Percentiles rank a stretch among this genome's conserved stretches.
Conservation (phyloP, 2,329 filamentous ascomycete genomes). For the Tolypocladium sp. region DNA sequence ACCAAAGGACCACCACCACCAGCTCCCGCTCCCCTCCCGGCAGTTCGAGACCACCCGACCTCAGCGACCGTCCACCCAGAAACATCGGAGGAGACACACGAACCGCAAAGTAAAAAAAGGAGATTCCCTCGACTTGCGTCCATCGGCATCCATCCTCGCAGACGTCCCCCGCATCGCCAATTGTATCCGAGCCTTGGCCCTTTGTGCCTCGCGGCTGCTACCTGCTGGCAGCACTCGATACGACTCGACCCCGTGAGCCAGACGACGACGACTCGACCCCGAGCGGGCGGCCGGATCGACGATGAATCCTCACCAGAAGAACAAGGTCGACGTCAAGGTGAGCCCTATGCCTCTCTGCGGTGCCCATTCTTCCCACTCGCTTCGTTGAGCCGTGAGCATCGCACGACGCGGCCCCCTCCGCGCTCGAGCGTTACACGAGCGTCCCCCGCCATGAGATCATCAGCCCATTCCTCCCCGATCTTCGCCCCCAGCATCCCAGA, state of each 20-base stretch:
- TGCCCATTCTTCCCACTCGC: not conserved
- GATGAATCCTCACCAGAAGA: conserved; percentile 97
- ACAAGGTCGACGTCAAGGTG: conserved; percentile 95
- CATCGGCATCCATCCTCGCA: not conserved
- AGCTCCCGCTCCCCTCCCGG: not conserved
- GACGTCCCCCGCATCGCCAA: not conserved
- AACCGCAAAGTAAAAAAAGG: not conserved
- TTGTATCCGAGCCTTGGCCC: not conserved
- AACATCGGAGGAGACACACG: not conserved
- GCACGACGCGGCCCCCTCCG: not conserved
- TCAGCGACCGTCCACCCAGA: not conserved
- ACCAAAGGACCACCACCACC: not conserved
- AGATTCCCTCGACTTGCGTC: not conserved
- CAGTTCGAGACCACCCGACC: not conserved
- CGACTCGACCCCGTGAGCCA: not conserved
- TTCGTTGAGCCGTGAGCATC: not conserved
- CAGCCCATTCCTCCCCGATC: not conserved
- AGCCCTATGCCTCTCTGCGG: conserved; percentile 26
- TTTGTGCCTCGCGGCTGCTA: not conserved
- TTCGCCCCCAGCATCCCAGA: not conserved
- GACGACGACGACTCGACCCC: not conserved
- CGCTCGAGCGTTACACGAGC: not conserved
- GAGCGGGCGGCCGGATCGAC: conserved; percentile 12
- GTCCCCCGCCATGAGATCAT: no score
- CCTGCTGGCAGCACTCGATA: not conserved